These are phyloP conservation scores for Saccharomycopsis microspora DNA, from an alignment of 805 yeast species.

Conservation along the genomic window DNA sequence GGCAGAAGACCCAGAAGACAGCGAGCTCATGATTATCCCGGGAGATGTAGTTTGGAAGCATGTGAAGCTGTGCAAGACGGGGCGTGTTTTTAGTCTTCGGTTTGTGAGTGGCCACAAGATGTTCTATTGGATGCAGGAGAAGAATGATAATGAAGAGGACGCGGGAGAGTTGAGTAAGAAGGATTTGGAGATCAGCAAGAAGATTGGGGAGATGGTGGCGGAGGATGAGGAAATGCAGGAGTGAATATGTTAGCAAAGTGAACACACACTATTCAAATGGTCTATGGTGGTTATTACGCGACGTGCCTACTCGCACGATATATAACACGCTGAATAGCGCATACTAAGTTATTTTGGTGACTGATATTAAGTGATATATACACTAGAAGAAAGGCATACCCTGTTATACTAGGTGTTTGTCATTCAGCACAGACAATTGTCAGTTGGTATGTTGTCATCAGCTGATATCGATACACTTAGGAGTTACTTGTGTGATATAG, in stretches of 20 bases:
- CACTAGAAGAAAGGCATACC: too few relatives aligned
- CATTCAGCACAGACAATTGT: too few relatives aligned
- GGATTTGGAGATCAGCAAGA: conserved; percentile 39
- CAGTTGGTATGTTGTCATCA: too few relatives aligned
- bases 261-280: too few relatives aligned
- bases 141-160: conserved; percentile 52
- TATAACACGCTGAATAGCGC: too few relatives aligned
- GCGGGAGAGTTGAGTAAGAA: conserved; percentile 43
- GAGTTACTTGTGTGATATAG: too few relatives aligned
- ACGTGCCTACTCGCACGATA: too few relatives aligned
- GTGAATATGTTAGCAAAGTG: not conserved
- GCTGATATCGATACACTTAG: too few relatives aligned
- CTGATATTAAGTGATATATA: too few relatives aligned
- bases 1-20: conserved; percentile 23
- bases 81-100: conserved; percentile 62
- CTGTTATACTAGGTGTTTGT: too few relatives aligned
- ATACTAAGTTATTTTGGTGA: too few relatives aligned
- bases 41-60: conserved; percentile 78
- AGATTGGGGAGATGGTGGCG: conserved; percentile 36
- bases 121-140: conserved; percentile 65
- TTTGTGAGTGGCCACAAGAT: conserved; percentile 52
- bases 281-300: too few relatives aligned
- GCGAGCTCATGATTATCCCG: conserved; percentile 64
- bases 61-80: conserved; percentile 57
- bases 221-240: conserved; percentile 29